phyloP scores from a whole-genome alignment of 176 grass and related monocot species.

The Tillandsia fasciculata region DNA sequence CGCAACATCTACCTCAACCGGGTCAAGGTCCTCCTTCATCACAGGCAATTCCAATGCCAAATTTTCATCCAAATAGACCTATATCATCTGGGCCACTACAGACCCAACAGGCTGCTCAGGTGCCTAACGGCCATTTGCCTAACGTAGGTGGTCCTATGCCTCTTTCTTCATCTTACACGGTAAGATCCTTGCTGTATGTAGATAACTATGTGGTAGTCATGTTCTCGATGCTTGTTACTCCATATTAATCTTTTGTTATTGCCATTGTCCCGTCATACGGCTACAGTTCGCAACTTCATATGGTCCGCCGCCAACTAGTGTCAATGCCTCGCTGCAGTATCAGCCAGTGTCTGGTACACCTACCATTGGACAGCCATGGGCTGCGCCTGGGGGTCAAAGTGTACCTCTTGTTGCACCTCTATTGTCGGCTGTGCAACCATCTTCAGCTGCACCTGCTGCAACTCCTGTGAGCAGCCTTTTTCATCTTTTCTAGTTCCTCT shows the following conservation, averaged over 20 bases:
- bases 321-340: conserved; percentile 31
- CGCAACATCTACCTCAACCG: conserved; percentile 49
- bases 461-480: conserved; percentile 30
- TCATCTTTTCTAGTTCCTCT: neutral
- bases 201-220: neutral
- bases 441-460: conserved; percentile 24
- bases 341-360: conserved; percentile 49
- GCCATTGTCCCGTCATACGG: neutral
- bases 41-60: conserved; percentile 55
- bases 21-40: conserved; percentile 46
- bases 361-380: conserved; percentile 59
- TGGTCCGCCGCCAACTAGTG: conserved; percentile 22
- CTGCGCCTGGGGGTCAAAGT: conserved; percentile 31
- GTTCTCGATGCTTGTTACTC: neutral
- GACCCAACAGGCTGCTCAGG: conserved; percentile 21
- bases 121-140: conserved; percentile 39
- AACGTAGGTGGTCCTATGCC: conserved; percentile 44
- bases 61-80: conserved; percentile 40
- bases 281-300: conserved; percentile 23
- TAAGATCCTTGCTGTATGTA: conserved; percentile 26
- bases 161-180: conserved; percentile 48
- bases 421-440: conserved; percentile 44
- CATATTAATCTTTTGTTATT: neutral
- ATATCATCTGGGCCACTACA: conserved; percentile 47
- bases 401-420: conserved; percentile 32